These are phyloP conservation scores for Astrephomene gubernaculifera DNA, from an alignment of 139 green algal genomes.

Conservation along the genomic window DNA sequence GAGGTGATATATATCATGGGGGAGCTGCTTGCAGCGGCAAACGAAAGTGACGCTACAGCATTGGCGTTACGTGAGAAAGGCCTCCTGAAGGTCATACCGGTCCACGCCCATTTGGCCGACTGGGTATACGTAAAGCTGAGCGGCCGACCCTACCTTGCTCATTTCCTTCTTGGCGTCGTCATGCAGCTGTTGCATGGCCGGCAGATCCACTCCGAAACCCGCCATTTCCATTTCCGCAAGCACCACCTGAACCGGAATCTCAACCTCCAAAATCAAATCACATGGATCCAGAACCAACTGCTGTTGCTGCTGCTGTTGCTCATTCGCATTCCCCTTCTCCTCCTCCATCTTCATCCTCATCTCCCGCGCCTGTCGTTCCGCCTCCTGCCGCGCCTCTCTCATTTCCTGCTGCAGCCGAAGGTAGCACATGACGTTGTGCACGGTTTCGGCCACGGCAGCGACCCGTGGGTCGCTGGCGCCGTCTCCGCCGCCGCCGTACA, in stretches of 20 bases:
- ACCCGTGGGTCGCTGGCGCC: neutral
- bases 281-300: neutral
- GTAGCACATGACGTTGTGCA: neutral
- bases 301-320: neutral
- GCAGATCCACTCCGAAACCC: neutral
- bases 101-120: too few relatives aligned
- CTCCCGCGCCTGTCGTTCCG: too few relatives aligned
- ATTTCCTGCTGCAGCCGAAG: neutral
- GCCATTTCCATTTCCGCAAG: slow-evolving; percentile 1
- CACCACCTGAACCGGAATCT: neutral
- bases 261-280: neutral
- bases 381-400: neutral
- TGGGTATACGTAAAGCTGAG: too few relatives aligned
- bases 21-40: too few relatives aligned
- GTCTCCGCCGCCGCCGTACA: too few relatives aligned
- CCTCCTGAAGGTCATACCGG: too few relatives aligned
- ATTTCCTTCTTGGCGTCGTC: too few relatives aligned
- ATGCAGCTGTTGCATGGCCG: neutral
- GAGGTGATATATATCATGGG: too few relatives aligned
- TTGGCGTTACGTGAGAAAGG: too few relatives aligned
- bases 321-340: too few relatives aligned
- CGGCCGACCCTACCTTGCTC: neutral
- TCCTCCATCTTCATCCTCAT: too few relatives aligned
- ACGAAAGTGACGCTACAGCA: too few relatives aligned
- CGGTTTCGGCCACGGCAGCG: neutral